These are phyloP conservation scores for Haplosporangium sp. DNA, from an alignment of 371 early-diverging fungal species.

Conservation along the genomic window DNA sequence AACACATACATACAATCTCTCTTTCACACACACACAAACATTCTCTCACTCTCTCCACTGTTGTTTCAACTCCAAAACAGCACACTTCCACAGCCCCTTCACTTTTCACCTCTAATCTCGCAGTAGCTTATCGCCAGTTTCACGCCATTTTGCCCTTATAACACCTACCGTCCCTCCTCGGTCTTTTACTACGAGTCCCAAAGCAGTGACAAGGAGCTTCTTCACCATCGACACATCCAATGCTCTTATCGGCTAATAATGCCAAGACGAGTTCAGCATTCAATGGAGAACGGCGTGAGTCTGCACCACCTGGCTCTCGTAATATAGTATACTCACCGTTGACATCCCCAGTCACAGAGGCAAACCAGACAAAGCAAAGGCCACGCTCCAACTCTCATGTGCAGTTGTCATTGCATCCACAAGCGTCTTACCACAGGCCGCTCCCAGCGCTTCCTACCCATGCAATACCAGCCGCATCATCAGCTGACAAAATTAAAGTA, in stretches of 20 bases:
- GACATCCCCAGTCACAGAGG: slow-evolving; percentile 6
- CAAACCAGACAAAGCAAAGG: slow-evolving; percentile 9
- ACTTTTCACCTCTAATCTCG: not conserved
- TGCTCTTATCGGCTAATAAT: slow-evolving; percentile 21
- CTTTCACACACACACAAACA: not conserved
- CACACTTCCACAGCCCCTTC: slow-evolving; percentile 12
- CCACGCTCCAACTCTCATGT: slow-evolving; percentile 29
- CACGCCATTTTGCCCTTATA: not conserved
- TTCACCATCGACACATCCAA: slow-evolving; percentile 9
- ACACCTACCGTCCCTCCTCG: not conserved
- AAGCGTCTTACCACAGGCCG: slow-evolving; percentile 8
- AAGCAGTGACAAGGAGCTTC: not conserved
- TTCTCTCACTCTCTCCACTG: not conserved
- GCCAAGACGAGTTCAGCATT: slow-evolving; percentile 6
- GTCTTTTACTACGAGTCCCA: not conserved
- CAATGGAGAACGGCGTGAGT: slow-evolving; percentile 12
- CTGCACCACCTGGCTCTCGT: slow-evolving; percentile 28
- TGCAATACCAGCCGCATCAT: not conserved
- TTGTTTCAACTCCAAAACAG: slow-evolving; percentile 1
- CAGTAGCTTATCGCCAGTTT: not conserved
- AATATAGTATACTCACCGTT: slow-evolving; percentile 9
- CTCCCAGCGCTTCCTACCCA: slow-evolving; percentile 23
- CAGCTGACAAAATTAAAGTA: slow-evolving; percentile 29
- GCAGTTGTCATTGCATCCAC: slow-evolving; percentile 13
- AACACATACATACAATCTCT: too few relatives aligned